These are phyloP conservation scores for Fusarium nematophilum DNA, from an alignment of 2,329 filamentous ascomycete species.

Conservation along the genomic window DNA sequence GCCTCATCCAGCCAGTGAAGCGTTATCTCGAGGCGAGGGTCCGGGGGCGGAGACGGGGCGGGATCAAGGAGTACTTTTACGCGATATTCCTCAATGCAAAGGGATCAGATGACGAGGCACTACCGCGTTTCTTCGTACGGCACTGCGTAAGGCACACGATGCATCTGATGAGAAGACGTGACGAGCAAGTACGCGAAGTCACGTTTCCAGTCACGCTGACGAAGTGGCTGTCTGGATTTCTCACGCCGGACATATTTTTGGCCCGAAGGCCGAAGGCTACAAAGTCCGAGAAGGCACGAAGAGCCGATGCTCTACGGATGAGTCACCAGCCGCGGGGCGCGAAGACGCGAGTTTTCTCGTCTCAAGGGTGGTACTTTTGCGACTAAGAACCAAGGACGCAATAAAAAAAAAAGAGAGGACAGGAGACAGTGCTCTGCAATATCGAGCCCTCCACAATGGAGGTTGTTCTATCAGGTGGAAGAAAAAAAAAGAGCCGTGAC, in stretches of 20 bases:
- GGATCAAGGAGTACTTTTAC: neutral
- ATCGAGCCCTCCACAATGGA: too few relatives aligned
- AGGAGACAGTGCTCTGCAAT: too few relatives aligned
- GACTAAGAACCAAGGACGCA: slow-evolving; percentile 14
- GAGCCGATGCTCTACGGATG: slow-evolving; percentile 15
- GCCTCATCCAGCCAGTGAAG: slow-evolving; percentile 30
- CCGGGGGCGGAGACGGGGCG: neutral
- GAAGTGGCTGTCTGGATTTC: slow-evolving; percentile 24
- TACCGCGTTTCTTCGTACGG: slow-evolving; percentile 7
- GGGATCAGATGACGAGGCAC: slow-evolving; percentile 1
- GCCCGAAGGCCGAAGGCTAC: slow-evolving; percentile 41
- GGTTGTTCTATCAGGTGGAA: too few relatives aligned
- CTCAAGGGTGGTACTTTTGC: neutral
- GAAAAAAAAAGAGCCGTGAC: too few relatives aligned
- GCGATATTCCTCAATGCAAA: neutral
- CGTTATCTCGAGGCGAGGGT: neutral
- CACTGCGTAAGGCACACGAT: slow-evolving; percentile 20
- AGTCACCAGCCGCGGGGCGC: slow-evolving; percentile 27
- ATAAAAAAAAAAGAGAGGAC: neutral
- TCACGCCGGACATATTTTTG: slow-evolving; percentile 26
- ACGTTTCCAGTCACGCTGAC: slow-evolving; percentile 29
- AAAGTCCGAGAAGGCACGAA: slow-evolving; percentile 30
- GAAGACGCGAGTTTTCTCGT: slow-evolving; percentile 19
- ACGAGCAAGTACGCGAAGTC: slow-evolving; percentile 27
- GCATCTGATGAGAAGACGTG: slow-evolving; percentile 17